Conservation (phyloP, 1,284 basidiomycete species). For the Ustilago sp. region DNA sequence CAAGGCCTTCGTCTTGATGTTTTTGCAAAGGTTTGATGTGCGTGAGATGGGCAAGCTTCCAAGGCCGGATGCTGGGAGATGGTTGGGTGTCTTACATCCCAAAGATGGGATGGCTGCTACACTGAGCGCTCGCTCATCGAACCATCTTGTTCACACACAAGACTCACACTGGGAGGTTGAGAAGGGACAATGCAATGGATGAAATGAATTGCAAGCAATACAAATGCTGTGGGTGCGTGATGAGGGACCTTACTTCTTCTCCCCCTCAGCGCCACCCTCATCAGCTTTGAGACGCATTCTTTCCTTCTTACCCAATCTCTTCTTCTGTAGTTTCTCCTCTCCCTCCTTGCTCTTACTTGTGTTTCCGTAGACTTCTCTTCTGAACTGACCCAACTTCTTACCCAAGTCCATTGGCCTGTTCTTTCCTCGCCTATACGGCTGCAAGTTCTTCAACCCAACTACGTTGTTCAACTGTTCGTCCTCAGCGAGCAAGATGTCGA, state of each 20-base stretch:
- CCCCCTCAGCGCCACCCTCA: constrained; percentile 7
- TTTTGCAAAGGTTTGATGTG: constrained; percentile 26
- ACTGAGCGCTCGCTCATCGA: constrained; percentile 5
- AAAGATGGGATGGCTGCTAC: constrained; percentile 15
- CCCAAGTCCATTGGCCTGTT: constrained; percentile 75
- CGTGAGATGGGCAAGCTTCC: constrained; percentile 7
- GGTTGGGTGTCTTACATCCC: constrained; percentile 26
- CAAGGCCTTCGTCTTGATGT: constrained; percentile 25
- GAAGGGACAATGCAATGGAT: background rate
- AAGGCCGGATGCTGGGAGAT: constrained; percentile 12
- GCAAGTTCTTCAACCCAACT: constrained; percentile 87
- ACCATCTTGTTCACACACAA: background rate
- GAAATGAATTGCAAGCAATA: background rate
- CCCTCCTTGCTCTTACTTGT: constrained; percentile 33
- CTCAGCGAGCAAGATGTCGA: constrained; percentile 90
- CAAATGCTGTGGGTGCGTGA: background rate
- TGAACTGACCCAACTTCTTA: constrained; percentile 81
- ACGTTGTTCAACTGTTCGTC: constrained; percentile 93
- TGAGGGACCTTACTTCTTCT: background rate
- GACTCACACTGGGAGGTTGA: background rate
- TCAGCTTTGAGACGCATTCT: constrained; percentile 51
- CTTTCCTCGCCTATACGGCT: constrained; percentile 81
- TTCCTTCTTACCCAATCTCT: constrained; percentile 66
- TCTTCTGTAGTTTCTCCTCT: constrained; percentile 70
- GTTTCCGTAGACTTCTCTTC: constrained; percentile 71